Conservation (phyloP, 257 asterid genomes). For the Nicotiana sylvestris region DNA sequence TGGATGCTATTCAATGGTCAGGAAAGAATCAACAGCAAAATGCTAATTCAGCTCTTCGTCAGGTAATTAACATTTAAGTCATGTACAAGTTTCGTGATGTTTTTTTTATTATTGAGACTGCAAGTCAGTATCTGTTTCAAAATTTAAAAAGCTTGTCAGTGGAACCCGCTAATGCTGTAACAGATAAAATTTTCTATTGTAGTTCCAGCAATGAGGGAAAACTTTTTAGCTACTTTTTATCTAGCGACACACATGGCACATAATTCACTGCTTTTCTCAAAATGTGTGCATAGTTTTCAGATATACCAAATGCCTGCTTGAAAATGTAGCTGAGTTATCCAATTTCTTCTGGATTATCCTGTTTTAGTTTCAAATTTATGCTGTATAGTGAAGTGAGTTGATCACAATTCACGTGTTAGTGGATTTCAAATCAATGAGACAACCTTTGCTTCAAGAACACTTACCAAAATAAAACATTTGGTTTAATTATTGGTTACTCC, state of each 20-base stretch:
- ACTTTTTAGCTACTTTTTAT: background rate
- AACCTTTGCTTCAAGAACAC: background rate
- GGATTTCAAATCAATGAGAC: background rate
- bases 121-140: background rate
- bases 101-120: background rate
- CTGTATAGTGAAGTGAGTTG: background rate
- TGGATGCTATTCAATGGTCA: constrained; percentile 99
- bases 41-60: constrained; percentile 86
- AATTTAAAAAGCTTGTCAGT: background rate
- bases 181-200: background rate
- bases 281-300: background rate
- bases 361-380: background rate
- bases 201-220: background rate
- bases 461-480: background rate
- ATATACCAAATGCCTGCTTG: background rate
- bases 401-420: background rate
- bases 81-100: background rate
- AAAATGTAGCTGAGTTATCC: background rate
- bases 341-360: background rate
- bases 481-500: background rate
- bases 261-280: background rate
- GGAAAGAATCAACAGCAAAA: constrained; percentile 97
- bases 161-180: background rate
- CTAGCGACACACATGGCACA: background rate
- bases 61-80: constrained; percentile 39